Evolutionary conservation across 257 asterid species (phyloP).

Genomic region (Petrea volubilis): DNA sequence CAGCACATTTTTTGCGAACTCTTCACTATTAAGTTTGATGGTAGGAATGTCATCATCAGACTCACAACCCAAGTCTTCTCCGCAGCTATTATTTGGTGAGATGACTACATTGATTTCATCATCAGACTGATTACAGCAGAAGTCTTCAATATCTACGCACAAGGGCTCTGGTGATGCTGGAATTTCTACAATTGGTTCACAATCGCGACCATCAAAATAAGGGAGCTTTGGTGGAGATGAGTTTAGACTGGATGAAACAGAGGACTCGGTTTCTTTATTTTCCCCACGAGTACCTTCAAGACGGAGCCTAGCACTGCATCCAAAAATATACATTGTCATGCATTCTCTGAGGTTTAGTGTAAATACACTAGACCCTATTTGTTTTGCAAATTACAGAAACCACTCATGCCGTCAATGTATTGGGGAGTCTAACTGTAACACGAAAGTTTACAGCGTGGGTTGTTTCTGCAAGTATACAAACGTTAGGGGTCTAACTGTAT

Average conservation of each 20-base stretch:
- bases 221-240: not conserved
- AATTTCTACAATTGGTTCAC: slow-evolving; percentile 51
- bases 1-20: slow-evolving; percentile 8
- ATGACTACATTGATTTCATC: too few relatives aligned
- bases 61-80: not conserved
- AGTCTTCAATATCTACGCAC: slow-evolving; percentile 17
- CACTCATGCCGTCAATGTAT: too few relatives aligned
- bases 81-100: too few relatives aligned
- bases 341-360: too few relatives aligned
- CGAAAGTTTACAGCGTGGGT: too few relatives aligned
- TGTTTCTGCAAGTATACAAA: too few relatives aligned
- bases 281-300: slow-evolving; percentile 35
- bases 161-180: slow-evolving; percentile 34
- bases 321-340: not conserved
- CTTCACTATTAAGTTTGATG: slow-evolving; percentile 29
- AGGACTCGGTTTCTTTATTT: slow-evolving; percentile 3
- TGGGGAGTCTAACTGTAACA: too few relatives aligned
- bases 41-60: slow-evolving; percentile 35
- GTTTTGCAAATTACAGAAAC: too few relatives aligned
- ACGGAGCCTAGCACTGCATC: slow-evolving; percentile 36
- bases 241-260: slow-evolving; percentile 19
- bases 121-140: too few relatives aligned
- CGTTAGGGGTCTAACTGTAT: too few relatives aligned
- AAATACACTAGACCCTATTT: too few relatives aligned
- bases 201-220: not conserved